phyloP scores from a whole-genome alignment of 257 asterid species.

The Solanum tarapatanum region DNA sequence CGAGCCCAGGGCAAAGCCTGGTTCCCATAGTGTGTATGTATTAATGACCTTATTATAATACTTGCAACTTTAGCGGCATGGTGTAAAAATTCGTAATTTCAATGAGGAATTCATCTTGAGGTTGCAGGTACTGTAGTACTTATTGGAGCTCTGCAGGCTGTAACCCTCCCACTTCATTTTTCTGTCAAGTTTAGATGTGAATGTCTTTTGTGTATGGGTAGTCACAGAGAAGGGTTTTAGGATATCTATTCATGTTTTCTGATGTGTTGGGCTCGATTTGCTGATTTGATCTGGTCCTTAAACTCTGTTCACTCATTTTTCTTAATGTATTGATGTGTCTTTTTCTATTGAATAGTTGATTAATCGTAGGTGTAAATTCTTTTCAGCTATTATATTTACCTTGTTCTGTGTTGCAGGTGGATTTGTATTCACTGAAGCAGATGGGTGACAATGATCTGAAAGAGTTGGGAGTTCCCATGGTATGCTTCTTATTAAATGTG shows the following conservation, averaged over 20 bases:
- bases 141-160: background rate
- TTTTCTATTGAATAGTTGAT: background rate
- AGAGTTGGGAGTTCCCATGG: slow-evolving; percentile 94
- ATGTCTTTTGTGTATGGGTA: background rate
- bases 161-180: background rate
- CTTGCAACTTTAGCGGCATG: background rate
- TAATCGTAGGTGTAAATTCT: background rate
- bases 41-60: too few species aligned
- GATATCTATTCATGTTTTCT: background rate
- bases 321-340: background rate
- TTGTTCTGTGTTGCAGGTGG: slow-evolving; percentile 48
- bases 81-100: background rate
- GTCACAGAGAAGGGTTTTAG: background rate
- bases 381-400: background rate
- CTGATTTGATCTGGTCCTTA: background rate
- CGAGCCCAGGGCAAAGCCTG: background rate
- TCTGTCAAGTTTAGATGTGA: background rate
- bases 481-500: slow-evolving; percentile 16
- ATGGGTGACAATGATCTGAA: slow-evolving; percentile 84
- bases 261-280: background rate
- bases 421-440: slow-evolving; percentile 80
- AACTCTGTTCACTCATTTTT: background rate
- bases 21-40: background rate
- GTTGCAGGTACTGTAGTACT: background rate
- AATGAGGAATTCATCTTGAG: background rate